Conservation (phyloP, 2,329 filamentous ascomycete species). For the Colletotrichum graminicola region DNA sequence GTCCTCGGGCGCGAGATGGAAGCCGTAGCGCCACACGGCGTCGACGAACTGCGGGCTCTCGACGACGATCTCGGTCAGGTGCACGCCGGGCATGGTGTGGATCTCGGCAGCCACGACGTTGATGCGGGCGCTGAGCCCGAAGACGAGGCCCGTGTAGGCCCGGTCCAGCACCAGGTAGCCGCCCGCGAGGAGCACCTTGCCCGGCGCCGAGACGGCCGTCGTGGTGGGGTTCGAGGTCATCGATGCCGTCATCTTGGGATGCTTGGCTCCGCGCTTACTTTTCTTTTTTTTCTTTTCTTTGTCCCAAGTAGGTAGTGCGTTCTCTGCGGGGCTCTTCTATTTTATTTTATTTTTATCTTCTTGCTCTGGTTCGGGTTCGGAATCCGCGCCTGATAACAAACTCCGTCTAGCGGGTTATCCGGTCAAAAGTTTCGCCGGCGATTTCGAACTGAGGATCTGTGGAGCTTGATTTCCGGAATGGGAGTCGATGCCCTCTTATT, state of each 20-base stretch:
- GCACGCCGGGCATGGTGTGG: slow-evolving; percentile 68
- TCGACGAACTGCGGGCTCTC: slow-evolving; percentile 91
- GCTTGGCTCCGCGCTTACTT: not conserved
- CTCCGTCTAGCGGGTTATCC: not conserved
- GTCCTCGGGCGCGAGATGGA: slow-evolving; percentile 75
- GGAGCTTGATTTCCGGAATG: not conserved
- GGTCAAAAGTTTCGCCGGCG: not conserved
- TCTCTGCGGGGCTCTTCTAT: not conserved
- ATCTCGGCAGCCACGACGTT: slow-evolving; percentile 72
- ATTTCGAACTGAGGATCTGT: not conserved
- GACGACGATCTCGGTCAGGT: slow-evolving; percentile 81
- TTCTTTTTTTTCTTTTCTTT: not conserved
- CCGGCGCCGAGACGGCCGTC: slow-evolving; percentile 85
- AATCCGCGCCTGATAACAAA: not conserved
- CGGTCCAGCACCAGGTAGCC: slow-evolving; percentile 96
- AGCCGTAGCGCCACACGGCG: slow-evolving; percentile 89
- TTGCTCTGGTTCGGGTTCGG: not conserved
- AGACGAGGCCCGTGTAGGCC: slow-evolving; percentile 81
- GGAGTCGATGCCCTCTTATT: not conserved
- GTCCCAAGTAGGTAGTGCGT: not conserved
- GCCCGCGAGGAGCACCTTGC: slow-evolving; percentile 94
- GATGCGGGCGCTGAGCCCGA: slow-evolving; percentile 76
- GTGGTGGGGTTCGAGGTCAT: slow-evolving; percentile 52
- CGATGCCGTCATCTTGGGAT: slow-evolving; percentile 28
- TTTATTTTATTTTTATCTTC: not conserved